Evolutionary conservation across 1,139 yeast species (phyloP), one percentile per base, ranked within the genome.

Genomic region (Nakaseomyces bracarensis): DNA sequence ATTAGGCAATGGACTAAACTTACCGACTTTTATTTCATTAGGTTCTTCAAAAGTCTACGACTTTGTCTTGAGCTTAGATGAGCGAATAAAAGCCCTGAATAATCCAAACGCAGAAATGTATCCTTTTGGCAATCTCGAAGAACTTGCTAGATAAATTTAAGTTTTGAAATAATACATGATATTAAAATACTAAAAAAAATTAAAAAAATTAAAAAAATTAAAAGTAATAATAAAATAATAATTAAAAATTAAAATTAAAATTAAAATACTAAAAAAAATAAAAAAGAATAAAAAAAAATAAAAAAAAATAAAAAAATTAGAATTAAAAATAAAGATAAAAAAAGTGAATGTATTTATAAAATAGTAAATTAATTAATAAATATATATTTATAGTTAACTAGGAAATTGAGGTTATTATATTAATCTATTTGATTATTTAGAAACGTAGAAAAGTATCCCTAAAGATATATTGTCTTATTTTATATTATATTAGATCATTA

Each of bases 81-180:
- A 30, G 10, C 11, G 16, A 3, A 15, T 18, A 10, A 30, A 8
- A 30, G 7, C 13, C 4, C 11, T 9, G 6, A 11, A 30, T 18
- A 18, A 14, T 30, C 22, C 10, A 4, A 10, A 18, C n/a, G n/a
- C 18, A 9, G 34, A 30, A 3, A 18, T 11, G 8, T 30, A 30
- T n/a, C 34, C 34, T 15, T 16, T 18, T 13, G 34, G 34, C 7
- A 15, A 30, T 30, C 13, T 30, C 18, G 34, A 30, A 11, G 34
- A 30, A 30, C 10, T 30, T 8, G 14, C 34, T 8, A 18, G n/a
- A n/a, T n/a, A n/a, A n/a, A n/a, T n/a, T n/a, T n/a, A n/a, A 6
- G 30, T 16, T 27, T 27, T 14, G 18, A 25, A 11, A 28, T 28
- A 28, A 13, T 13, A 6, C n/a, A n/a, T n/a, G n/a, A n/a, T n/a